Conservation (phyloP, 225 moss, liverwort and hornwort species). For the Ulota crispa region DNA sequence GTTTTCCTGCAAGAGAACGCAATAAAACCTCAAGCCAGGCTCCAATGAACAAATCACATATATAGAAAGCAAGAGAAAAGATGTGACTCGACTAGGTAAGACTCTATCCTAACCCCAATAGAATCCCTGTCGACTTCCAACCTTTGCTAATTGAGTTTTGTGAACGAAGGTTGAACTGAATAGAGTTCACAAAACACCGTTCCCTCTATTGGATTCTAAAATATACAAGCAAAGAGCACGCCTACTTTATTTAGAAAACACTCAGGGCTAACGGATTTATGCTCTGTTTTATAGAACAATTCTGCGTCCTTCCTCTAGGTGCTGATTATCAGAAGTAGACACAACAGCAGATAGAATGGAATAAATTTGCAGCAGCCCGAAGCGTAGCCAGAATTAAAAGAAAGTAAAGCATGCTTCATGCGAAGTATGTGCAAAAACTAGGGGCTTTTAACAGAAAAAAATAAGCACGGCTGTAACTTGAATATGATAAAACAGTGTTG, state of each 20-base stretch:
- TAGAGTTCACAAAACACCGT: neutral
- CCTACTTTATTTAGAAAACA: neutral
- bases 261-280: neutral
- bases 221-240: constrained; percentile 4
- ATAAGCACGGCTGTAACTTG: neutral
- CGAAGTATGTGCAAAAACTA: neutral
- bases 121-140: neutral
- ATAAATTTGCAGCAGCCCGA: neutral
- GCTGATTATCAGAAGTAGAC: neutral
- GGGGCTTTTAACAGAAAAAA: neutral
- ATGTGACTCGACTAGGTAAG: neutral
- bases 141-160: neutral
- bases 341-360: neutral
- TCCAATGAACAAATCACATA: neutral
- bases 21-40: neutral
- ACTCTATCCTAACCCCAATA: neutral
- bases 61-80: neutral
- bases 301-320: neutral
- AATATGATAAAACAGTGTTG: neutral
- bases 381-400: neutral
- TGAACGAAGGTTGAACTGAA: neutral
- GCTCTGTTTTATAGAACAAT: neutral
- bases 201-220: neutral
- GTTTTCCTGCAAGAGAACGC: constrained; percentile 38
- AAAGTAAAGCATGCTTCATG: neutral